Conservation (phyloP, 2,329 filamentous ascomycete species). For the Colletotrichum lindemuthianum region DNA sequence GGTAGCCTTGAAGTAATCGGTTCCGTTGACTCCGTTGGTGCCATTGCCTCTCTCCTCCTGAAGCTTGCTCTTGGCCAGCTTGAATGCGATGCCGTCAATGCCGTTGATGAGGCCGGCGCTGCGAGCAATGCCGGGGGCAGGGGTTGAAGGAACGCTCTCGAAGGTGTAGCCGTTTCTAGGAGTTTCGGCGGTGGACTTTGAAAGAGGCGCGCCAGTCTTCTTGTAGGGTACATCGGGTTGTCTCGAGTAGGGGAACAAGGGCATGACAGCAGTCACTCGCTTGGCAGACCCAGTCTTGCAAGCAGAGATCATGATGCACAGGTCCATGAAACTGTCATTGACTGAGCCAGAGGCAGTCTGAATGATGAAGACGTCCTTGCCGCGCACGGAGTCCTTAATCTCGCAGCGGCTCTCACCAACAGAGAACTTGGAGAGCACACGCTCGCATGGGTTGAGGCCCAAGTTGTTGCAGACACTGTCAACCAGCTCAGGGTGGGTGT, state of each 20-base stretch:
- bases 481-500: slow-evolving; percentile 88
- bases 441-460: slow-evolving; percentile 84
- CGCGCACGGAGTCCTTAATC: slow-evolving; percentile 94
- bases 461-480: slow-evolving; percentile 89
- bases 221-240: slow-evolving; percentile 98
- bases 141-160: slow-evolving; percentile 90
- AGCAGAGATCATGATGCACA: slow-evolving; percentile 98
- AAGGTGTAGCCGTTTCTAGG: slow-evolving; percentile 80
- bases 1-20: slow-evolving; percentile 34
- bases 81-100: slow-evolving; percentile 75
- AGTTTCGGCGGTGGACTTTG: slow-evolving; percentile 69
- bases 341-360: slow-evolving; percentile 92
- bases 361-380: slow-evolving; percentile 99
- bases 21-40: slow-evolving; percentile 42
- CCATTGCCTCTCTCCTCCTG: slow-evolving; percentile 51
- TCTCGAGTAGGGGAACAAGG: slow-evolving; percentile 95
- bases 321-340: slow-evolving; percentile 96
- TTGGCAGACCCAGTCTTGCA: slow-evolving; percentile 95
- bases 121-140: slow-evolving; percentile 75
- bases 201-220: slow-evolving; percentile 89
- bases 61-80: slow-evolving; percentile 75
- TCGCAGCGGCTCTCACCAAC: slow-evolving; percentile 95
- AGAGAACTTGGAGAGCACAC: slow-evolving; percentile 90
- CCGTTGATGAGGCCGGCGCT: slow-evolving; percentile 74
- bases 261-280: slow-evolving; percentile 86